Conservation (phyloP, 2,329 filamentous ascomycete species). For the Alternaria longipes region DNA sequence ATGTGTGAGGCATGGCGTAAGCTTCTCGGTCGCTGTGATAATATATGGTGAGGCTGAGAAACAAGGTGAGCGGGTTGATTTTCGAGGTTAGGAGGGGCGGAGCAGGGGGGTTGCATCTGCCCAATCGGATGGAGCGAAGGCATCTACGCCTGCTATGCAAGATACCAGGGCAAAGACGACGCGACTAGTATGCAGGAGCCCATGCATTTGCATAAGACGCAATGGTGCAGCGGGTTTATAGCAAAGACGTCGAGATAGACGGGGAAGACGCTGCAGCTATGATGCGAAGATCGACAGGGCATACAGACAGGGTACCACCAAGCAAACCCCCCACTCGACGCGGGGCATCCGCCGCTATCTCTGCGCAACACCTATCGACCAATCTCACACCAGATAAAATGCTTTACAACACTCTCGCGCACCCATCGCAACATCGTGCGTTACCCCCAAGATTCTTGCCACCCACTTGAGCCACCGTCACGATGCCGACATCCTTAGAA, state of each 20-base stretch:
- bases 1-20: neutral
- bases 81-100: slow-evolving; percentile 12
- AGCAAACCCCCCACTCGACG: slow-evolving; percentile 20
- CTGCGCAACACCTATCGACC: slow-evolving; percentile 7
- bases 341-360: slow-evolving; percentile 28
- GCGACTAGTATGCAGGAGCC: neutral
- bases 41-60: slow-evolving; percentile 10
- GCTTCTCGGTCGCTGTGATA: neutral
- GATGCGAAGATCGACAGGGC: slow-evolving; percentile 8
- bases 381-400: slow-evolving; percentile 24
- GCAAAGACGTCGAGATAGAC: neutral
- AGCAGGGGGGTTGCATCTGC: neutral
- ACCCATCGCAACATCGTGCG: neutral
- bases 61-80: slow-evolving; percentile 15
- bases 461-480: neutral
- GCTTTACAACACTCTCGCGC: slow-evolving; percentile 13
- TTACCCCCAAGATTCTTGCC: neutral
- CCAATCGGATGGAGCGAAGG: neutral
- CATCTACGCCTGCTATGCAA: neutral
- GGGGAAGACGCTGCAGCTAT: neutral
- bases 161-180: neutral
- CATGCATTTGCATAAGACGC: neutral
- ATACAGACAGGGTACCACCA: neutral
- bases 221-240: neutral
- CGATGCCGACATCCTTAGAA: slow-evolving; percentile 39